Percentiles rank a stretch among this genome's conserved stretches.
These are phyloP conservation scores for Mycena rebaudengoi DNA, from an alignment of 768 basidiomycete species.

Conservation along the genomic window DNA sequence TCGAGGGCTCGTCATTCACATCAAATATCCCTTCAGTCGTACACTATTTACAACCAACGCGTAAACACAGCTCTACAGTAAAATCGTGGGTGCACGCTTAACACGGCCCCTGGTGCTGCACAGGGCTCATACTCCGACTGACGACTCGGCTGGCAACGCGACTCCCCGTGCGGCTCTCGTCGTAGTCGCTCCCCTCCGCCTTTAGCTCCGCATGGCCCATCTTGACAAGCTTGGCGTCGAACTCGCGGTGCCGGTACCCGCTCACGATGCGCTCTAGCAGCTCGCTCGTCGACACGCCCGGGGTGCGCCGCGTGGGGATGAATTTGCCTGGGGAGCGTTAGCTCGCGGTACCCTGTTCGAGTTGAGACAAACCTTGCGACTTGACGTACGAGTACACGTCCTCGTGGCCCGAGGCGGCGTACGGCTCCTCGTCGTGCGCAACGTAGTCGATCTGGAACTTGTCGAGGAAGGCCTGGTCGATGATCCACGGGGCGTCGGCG, in stretches of 20 bases:
- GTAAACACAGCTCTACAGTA: too few relatives aligned
- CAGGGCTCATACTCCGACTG: too few relatives aligned
- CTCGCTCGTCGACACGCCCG: constrained; percentile 93
- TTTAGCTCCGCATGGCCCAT: constrained; percentile 83
- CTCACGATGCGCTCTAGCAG: constrained; percentile 91
- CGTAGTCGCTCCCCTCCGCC: constrained; percentile 68
- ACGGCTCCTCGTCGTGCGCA: constrained; percentile 95
- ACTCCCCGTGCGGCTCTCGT: constrained; percentile 40
- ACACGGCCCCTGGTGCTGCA: too few relatives aligned
- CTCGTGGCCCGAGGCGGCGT: constrained; percentile 76
- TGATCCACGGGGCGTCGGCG: constrained; percentile 90
- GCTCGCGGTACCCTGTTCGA: neutral
- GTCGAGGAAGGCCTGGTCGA: constrained; percentile 83
- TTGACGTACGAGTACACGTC: constrained; percentile 91
- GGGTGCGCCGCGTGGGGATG: constrained; percentile 93
- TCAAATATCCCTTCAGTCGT: too few relatives aligned
- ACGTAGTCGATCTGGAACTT: constrained; percentile 95
- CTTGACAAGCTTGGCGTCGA: constrained; percentile 89
- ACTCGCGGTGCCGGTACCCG: constrained; percentile 84
- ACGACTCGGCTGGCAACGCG: constrained; percentile 41
- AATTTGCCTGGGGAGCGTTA: constrained; percentile 75
- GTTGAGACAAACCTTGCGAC: constrained; percentile 73
- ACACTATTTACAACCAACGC: too few relatives aligned
- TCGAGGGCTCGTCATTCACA: too few relatives aligned
- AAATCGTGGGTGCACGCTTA: too few relatives aligned